Evolutionary conservation across 495 filamentous ascomycete genomes (phyloP).

Genomic region (Trichoderma gamsii): DNA sequence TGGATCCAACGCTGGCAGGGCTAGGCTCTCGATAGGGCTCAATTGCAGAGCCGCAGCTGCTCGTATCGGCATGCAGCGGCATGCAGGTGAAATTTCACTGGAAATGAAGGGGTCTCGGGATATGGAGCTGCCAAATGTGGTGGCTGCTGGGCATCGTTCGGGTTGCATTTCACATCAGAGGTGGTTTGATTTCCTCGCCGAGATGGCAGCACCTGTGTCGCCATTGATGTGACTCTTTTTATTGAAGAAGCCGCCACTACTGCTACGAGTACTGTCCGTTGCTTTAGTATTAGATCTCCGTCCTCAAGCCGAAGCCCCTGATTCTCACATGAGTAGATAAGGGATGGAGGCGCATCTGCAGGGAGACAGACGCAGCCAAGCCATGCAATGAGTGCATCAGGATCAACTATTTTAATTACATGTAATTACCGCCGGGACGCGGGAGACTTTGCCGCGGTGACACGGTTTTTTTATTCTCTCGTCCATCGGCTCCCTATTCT

Average conservation of each 20-base stretch:
- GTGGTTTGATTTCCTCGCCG: background rate
- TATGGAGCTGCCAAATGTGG: background rate
- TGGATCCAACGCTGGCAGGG: background rate
- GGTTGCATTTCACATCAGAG: background rate
- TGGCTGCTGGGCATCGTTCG: background rate
- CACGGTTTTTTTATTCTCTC: background rate
- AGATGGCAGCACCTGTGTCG: slow-evolving; percentile 6
- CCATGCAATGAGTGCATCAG: background rate
- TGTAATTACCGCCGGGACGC: background rate
- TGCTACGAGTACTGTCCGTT: background rate
- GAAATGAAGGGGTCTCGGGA: background rate
- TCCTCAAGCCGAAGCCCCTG: background rate
- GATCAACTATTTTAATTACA: background rate
- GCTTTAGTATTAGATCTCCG: background rate
- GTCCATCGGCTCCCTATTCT: background rate
- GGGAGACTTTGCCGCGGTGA: background rate
- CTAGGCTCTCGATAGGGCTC: background rate
- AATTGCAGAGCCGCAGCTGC: background rate
- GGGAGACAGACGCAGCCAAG: background rate
- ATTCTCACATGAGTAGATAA: background rate
- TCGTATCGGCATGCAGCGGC: background rate
- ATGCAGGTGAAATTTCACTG: slow-evolving; percentile 8
- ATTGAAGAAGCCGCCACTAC: too few species aligned
- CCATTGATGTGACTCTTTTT: too few species aligned
- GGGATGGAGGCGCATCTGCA: background rate